Conservation (phyloP, 495 filamentous ascomycete species). For the Annulohypoxylon nitens region DNA sequence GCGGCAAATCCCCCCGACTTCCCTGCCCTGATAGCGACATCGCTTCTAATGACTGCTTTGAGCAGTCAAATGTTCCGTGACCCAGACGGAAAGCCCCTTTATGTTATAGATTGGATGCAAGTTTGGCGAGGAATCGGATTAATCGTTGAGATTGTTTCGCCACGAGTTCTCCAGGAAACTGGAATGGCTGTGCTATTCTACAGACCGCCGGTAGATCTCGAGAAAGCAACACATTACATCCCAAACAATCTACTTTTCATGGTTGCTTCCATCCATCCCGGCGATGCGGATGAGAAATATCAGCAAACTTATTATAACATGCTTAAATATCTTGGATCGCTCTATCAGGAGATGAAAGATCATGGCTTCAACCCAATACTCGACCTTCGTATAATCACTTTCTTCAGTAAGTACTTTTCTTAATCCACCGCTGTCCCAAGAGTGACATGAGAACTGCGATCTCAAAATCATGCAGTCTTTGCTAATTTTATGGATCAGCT, state of each 20-base stretch:
- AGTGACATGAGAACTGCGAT: no score
- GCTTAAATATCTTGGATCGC: slow-evolving; percentile 58
- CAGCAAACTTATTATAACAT: slow-evolving; percentile 53
- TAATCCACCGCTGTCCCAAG: background rate
- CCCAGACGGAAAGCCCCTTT: slow-evolving; percentile 52
- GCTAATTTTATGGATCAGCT: slow-evolving; percentile 58
- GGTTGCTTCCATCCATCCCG: slow-evolving; percentile 52
- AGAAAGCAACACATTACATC: slow-evolving; percentile 51
- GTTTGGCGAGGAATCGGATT: slow-evolving; percentile 62
- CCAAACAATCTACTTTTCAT: slow-evolving; percentile 61
- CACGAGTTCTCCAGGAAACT: slow-evolving; percentile 41
- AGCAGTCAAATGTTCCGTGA: slow-evolving; percentile 60
- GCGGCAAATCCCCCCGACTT: slow-evolving; percentile 53
- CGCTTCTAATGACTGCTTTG: slow-evolving; percentile 58
- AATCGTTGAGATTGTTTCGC: slow-evolving; percentile 54
- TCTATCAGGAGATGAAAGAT: slow-evolving; percentile 57
- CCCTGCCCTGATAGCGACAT: slow-evolving; percentile 57
- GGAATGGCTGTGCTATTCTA: slow-evolving; percentile 56
- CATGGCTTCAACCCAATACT: slow-evolving; percentile 55
- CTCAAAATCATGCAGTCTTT: background rate
- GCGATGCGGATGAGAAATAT: slow-evolving; percentile 50
- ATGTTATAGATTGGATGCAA: slow-evolving; percentile 61
- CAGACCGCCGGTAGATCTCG: slow-evolving; percentile 56
- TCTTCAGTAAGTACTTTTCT: slow-evolving; percentile 48
- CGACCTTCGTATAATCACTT: slow-evolving; percentile 57